Evolutionary conservation across 225 moss, liverwort and hornwort species (phyloP).

Genomic region (Marchantia polymorpha): DNA sequence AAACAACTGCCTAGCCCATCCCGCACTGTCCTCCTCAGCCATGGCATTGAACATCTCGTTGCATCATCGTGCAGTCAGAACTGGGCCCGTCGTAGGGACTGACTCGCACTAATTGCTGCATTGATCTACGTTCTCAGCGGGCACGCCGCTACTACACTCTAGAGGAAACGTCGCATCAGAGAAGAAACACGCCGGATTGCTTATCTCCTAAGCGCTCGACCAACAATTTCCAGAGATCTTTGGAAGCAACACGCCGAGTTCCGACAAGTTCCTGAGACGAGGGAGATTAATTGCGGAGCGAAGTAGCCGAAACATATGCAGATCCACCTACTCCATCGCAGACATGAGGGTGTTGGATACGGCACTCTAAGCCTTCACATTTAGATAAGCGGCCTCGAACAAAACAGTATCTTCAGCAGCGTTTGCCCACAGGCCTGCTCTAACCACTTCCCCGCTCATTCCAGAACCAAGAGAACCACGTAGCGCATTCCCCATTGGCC

Average conservation of each 20-base stretch:
- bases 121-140: background rate
- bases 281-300: background rate
- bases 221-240: background rate
- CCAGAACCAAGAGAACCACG: background rate
- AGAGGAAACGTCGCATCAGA: background rate
- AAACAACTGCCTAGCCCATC: background rate
- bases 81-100: background rate
- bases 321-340: background rate
- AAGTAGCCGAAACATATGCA: background rate
- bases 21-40: background rate
- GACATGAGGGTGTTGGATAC: background rate
- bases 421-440: background rate
- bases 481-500: too few relatives aligned
- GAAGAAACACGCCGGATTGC: background rate
- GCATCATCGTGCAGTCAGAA: background rate
- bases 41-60: background rate
- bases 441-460: background rate
- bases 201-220: background rate
- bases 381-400: background rate
- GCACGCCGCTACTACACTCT: background rate
- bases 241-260: background rate
- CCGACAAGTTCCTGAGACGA: background rate
- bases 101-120: background rate
- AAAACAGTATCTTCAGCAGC: background rate
- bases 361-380: background rate